These are phyloP conservation scores for Pythium pyrilobum DNA, from an alignment of 352 stramenopile genomes.

Conservation along the genomic window DNA sequence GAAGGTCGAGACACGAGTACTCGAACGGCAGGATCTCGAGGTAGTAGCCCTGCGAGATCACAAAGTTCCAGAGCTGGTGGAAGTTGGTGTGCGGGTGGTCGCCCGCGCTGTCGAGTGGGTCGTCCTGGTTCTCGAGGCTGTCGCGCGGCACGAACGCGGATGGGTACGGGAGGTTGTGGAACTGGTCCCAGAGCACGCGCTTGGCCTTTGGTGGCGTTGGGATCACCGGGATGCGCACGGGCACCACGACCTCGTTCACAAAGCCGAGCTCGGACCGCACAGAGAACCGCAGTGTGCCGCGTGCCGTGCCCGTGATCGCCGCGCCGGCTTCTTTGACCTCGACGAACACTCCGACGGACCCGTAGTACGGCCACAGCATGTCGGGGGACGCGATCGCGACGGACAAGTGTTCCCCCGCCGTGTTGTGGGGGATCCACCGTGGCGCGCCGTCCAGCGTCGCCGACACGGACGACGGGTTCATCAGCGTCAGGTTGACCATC, in stretches of 20 bases:
- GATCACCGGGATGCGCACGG: conserved; percentile 40
- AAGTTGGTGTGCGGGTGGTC: conserved; percentile 88
- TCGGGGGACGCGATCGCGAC: conserved; percentile 46
- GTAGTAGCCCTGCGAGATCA: conserved; percentile 60
- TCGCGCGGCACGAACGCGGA: conserved; percentile 77
- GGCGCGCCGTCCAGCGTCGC: conserved; percentile 40
- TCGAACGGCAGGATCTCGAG: conserved; percentile 79
- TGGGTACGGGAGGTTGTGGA: conserved; percentile 85
- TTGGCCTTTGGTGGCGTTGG: conserved; percentile 38
- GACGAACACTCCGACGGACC: conserved; percentile 66
- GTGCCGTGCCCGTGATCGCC: conserved; percentile 31
- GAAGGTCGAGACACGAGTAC: conserved; percentile 66
- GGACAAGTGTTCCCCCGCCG: conserved; percentile 41
- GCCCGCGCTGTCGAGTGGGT: conserved; percentile 69
- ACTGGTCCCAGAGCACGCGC: conserved; percentile 84
- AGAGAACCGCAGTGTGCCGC: conserved; percentile 34
- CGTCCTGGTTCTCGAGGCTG: conserved; percentile 55
- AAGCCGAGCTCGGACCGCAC: conserved; percentile 34
- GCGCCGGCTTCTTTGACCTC: conserved; percentile 46
- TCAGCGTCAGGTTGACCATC: conserved; percentile 82
- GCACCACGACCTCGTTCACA: conserved; percentile 40
- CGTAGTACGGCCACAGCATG: conserved; percentile 62
- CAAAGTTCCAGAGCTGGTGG: conserved; percentile 71
- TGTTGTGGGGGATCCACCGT: conserved; percentile 36
- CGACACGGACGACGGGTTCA: conserved; percentile 54